Conservation (phyloP, 805 yeast genomes). For the Yarrowia sp. region DNA sequence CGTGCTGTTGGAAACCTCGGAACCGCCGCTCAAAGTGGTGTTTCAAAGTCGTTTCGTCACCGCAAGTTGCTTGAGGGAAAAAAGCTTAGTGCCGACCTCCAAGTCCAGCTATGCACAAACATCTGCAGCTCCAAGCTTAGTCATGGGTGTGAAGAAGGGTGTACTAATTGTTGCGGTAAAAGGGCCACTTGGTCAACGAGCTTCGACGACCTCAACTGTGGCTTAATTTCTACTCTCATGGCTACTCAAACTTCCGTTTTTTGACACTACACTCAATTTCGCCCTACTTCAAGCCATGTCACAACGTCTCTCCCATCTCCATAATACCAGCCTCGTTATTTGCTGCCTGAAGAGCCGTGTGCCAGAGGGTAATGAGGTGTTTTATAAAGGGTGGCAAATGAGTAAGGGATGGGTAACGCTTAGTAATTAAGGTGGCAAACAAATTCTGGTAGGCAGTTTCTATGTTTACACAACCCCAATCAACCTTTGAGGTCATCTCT, state of each 20-base stretch:
- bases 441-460: no score
- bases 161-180: no score
- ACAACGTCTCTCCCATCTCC: no score
- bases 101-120: not conserved
- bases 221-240: no score
- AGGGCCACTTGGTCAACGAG: no score
- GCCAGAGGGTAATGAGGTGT: no score
- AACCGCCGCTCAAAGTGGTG: not conserved
- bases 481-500: no score
- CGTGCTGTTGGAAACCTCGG: not conserved
- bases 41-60: slow-evolving; percentile 1
- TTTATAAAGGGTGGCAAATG: no score
- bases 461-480: no score
- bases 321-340: slow-evolving; percentile 1
- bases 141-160: not conserved
- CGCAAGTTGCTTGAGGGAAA: slow-evolving; percentile 38
- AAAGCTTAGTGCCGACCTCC: slow-evolving; percentile 25
- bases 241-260: not conserved
- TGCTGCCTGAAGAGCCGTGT: not conserved
- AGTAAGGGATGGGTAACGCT: no score
- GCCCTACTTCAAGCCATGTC: not conserved
- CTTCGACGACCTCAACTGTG: no score
- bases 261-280: not conserved
- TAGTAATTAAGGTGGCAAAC: no score
- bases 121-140: slow-evolving; percentile 12